Percentiles rank a stretch among this genome's conserved stretches.
Conservation (phyloP, 805 yeast species). For the Komagataella kurtzmanii region DNA sequence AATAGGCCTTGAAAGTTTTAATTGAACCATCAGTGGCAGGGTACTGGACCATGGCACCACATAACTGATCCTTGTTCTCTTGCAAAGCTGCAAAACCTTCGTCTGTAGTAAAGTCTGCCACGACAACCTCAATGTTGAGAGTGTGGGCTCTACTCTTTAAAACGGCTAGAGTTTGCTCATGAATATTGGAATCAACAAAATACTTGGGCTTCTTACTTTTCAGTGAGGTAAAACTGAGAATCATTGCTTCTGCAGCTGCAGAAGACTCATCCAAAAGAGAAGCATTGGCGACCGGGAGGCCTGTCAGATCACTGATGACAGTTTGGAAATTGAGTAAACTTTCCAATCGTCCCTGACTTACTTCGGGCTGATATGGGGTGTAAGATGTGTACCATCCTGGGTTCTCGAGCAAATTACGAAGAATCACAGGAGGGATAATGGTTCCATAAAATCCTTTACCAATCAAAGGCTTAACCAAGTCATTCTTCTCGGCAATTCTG, state of each 20-base stretch:
- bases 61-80: constrained; percentile 24
- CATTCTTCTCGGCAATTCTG: constrained; percentile 63
- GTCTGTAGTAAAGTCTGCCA: constrained; percentile 37
- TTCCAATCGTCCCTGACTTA: constrained; percentile 92
- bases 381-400: constrained; percentile 99
- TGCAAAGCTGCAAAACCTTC: constrained; percentile 22
- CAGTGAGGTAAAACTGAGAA: constrained; percentile 54
- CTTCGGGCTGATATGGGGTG: constrained; percentile 97
- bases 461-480: constrained; percentile 59
- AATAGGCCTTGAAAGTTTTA: constrained; percentile 31
- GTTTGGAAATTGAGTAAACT: constrained; percentile 87
- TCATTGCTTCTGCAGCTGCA: constrained; percentile 96
- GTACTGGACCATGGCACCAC: constrained; percentile 83
- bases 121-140: constrained; percentile 47
- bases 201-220: constrained; percentile 57
- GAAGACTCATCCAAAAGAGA: constrained; percentile 93
- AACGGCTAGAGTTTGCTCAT: constrained; percentile 79
- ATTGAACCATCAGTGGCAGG: constrained; percentile 80
- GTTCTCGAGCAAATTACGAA: constrained; percentile 79
- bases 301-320: constrained; percentile 80
- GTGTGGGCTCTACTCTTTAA: constrained; percentile 68
- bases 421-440: constrained; percentile 79
- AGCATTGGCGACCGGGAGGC: constrained; percentile 89
- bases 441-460: constrained; percentile 96
- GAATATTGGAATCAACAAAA: constrained; percentile 64